A percentile compares a stretch with the other conserved stretches of the same genome.
Conservation (phyloP, 495 filamentous ascomycete species). For the Aspergillus steynii region DNA sequence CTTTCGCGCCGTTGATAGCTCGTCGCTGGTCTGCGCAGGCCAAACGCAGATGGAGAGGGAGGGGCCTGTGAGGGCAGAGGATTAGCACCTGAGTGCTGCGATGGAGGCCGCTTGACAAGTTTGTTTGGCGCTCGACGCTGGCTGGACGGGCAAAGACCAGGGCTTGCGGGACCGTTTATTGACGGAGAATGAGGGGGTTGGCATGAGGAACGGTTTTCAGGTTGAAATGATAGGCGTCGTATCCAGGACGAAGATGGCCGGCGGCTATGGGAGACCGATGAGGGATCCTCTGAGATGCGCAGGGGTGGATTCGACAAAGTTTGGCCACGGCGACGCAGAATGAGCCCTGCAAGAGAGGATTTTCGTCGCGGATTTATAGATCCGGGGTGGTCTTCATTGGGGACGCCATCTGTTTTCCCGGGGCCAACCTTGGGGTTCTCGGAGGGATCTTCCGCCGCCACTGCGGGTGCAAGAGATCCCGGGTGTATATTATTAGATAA, state of each 20-base stretch:
- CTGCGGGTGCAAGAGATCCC: slow-evolving; percentile 25
- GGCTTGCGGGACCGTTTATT: slow-evolving; percentile 69
- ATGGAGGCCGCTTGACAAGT: slow-evolving; percentile 79
- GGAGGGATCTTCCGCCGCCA: slow-evolving; percentile 15
- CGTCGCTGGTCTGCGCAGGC: slow-evolving; percentile 74
- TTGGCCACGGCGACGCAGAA: slow-evolving; percentile 39
- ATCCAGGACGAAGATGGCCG: slow-evolving; percentile 71
- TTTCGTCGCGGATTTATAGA: slow-evolving; percentile 25
- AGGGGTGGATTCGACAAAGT: slow-evolving; percentile 39
- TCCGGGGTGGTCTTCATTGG: slow-evolving; percentile 11
- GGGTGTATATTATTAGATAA: slow-evolving; percentile 28
- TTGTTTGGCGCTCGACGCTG: slow-evolving; percentile 71
- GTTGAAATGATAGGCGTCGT: slow-evolving; percentile 73
- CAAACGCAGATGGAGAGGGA: slow-evolving; percentile 54
- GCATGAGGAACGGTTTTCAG: slow-evolving; percentile 66
- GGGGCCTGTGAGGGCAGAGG: slow-evolving; percentile 27
- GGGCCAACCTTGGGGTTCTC: slow-evolving; percentile 10
- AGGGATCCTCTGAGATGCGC: slow-evolving; percentile 28
- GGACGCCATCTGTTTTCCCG: slow-evolving; percentile 12
- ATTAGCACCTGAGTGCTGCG: slow-evolving; percentile 52
- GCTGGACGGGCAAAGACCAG: slow-evolving; percentile 53
- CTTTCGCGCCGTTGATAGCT: slow-evolving; percentile 83
- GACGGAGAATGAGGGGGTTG: slow-evolving; percentile 66
- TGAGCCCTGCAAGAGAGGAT: slow-evolving; percentile 58
- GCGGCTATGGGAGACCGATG: slow-evolving; percentile 42